Conservation (phyloP, 257 asterid species). For the Solanum neorickii region DNA sequence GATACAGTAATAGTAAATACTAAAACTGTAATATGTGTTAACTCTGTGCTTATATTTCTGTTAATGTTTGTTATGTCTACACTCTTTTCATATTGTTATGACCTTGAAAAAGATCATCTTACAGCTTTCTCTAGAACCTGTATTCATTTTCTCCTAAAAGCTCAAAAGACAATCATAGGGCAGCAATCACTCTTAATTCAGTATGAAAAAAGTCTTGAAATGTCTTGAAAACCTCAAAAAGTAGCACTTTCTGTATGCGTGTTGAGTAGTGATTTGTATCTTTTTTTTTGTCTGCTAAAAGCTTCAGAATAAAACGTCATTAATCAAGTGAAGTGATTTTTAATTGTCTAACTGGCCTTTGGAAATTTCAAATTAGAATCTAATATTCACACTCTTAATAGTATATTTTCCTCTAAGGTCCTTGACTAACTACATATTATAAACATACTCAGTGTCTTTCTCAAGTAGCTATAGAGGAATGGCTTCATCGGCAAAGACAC, state of each 20-base stretch:
- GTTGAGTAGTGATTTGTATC: neutral
- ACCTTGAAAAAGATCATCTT: neutral
- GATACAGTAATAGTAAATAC: neutral
- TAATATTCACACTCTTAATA: neutral
- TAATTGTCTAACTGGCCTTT: neutral
- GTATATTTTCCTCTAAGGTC: neutral
- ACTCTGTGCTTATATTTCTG: neutral
- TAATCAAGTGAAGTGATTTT: neutral
- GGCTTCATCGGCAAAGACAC: conserved; percentile 28
- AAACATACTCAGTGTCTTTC: neutral
- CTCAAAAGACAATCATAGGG: neutral
- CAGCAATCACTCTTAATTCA: neutral
- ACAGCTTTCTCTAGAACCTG: neutral
- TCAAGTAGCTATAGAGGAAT: conserved; percentile 5
- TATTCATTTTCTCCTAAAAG: neutral
- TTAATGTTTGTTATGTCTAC: neutral
- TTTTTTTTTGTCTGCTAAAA: neutral
- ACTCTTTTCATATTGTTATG: neutral
- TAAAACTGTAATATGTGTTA: neutral
- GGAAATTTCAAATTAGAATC: neutral
- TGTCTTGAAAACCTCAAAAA: neutral
- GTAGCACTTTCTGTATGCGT: neutral
- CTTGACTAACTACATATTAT: neutral
- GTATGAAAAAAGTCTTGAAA: neutral
- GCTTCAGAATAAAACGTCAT: neutral